Conservation (phyloP, 192 early-diverging fungal species). For the Neocallimastix lanati region DNA sequence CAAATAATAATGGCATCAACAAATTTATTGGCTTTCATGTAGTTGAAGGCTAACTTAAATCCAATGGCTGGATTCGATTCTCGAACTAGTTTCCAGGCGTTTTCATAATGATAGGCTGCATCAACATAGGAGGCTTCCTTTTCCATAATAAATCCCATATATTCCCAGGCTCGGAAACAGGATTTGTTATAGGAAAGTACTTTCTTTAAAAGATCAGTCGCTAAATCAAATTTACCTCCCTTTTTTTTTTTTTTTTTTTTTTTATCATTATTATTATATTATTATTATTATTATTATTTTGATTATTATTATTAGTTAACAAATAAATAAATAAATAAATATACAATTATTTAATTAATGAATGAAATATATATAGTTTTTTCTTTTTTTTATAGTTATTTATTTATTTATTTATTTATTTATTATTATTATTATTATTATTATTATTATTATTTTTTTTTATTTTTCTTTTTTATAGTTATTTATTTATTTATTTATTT, state of each 20-base stretch:
- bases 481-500: too few relatives aligned
- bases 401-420: too few relatives aligned
- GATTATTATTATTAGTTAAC: too few relatives aligned
- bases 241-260: neutral
- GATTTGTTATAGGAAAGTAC: constrained; percentile 18
- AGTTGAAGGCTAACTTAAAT: constrained; percentile 35
- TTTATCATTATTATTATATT: too few relatives aligned
- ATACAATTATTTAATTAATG: too few relatives aligned
- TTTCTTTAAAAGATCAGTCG: constrained; percentile 23
- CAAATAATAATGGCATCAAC: constrained; percentile 29
- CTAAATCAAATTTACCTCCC: constrained; percentile 34
- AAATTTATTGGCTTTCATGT: constrained; percentile 26
- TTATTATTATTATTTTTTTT: too few relatives aligned
- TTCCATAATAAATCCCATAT: constrained; percentile 36
- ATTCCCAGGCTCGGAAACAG: constrained; percentile 28
- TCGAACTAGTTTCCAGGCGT: constrained; percentile 22
- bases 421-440: too few relatives aligned
- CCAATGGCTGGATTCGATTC: constrained; percentile 27
- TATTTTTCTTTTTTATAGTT: too few relatives aligned
- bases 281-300: too few relatives aligned
- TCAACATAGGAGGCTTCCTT: constrained; percentile 28
- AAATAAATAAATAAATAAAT: too few relatives aligned
- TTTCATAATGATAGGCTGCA: constrained; percentile 23
- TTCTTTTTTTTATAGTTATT: too few relatives aligned
- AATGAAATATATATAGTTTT: too few relatives aligned